Base-by-base conservation (phyloP, 768 basidiomycete genomes). In the Suillus fuscotomentosus region DNA sequence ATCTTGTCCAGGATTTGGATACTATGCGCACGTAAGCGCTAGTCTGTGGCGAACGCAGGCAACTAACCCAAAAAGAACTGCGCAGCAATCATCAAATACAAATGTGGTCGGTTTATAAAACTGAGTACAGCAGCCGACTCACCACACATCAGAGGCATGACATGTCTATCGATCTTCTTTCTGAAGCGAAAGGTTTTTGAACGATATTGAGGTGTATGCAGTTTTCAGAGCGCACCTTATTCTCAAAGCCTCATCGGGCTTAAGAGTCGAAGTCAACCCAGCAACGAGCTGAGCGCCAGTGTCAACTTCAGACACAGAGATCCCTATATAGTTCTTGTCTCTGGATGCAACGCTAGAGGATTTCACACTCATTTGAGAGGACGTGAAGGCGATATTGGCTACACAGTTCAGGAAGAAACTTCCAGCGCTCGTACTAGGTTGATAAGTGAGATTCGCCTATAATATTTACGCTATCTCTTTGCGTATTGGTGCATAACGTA, bases 1-100 rank as follows among this genome's bases (percentile, higher is more conserved):
- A 84, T 86, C 76, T 88, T 88, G 68, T 88, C 87, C 84, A 88
- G 87, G 66, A 84, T 88, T 71, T 88, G 87, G 27, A 89, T 82
- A 82, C 87, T 84, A 65, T 13, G n/a, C 38, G 15, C 36, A 42
- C 11, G 13, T 60, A n/a, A 56, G 41, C 41, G 17, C 4, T 24
- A 1, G 42, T 41, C n/a, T 39, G 48, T 36, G 2, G n/a, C 31
- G 36, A 60, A 53, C 38, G 36, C n/a, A 7, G 15, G 14, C 6
- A 14, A 11, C 77, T 17, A 67, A 85, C 82, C 79, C 83, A 66
- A 84, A 85, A 60, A 85, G 77, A 51, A 78, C 85, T 84, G 60
- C n/a, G 20, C 83, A 83, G 48, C 6, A 60, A 64, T 3, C 27
- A n/a, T 36, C 62, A 31, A 31, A 31, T 4, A 31, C 27, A 64